A percentile compares a stretch with the other conserved stretches of the same genome.
Evolutionary conservation across 202 grass and related monocot genomes (phyloP).

Genomic region (Carex arenaria): DNA sequence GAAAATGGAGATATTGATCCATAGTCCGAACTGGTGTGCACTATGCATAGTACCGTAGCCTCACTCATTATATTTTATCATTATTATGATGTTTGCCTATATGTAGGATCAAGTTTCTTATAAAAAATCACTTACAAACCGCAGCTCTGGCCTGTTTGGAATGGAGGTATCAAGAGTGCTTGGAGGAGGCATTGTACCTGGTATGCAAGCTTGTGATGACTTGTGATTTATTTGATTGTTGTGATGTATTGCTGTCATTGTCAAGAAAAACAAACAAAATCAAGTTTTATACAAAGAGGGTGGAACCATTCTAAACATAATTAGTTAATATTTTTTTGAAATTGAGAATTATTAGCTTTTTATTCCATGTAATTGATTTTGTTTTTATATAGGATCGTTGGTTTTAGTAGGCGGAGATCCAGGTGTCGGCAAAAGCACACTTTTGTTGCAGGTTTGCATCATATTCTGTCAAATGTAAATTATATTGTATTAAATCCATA

Average conservation of each 20-base stretch:
- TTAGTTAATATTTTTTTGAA: not conserved
- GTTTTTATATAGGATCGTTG: constrained; percentile 67
- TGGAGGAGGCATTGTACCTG: constrained; percentile 89
- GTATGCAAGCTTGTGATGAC: constrained; percentile 29
- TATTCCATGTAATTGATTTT: not conserved
- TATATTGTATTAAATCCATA: not conserved
- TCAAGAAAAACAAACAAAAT: not conserved
- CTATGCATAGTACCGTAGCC: no score
- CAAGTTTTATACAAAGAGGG: not conserved
- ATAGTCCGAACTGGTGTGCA: no score
- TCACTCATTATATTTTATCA: not conserved
- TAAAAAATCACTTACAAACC: constrained; percentile 7
- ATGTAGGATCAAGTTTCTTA: not conserved
- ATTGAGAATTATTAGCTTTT: not conserved
- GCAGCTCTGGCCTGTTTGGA: constrained; percentile 67
- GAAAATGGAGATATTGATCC: no score
- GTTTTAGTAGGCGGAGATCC: constrained; percentile 92
- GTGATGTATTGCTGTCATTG: not conserved
- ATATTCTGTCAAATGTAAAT: not conserved
- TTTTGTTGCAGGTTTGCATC: constrained; percentile 74
- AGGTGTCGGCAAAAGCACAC: constrained; percentile 97
- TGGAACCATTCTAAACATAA: not conserved
- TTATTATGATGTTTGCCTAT: not conserved
- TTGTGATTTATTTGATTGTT: not conserved
- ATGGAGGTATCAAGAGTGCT: constrained; percentile 70